phyloP scores from a whole-genome alignment of 2,329 filamentous ascomycete genomes.

The Davidsoniella neocaledoniae region DNA sequence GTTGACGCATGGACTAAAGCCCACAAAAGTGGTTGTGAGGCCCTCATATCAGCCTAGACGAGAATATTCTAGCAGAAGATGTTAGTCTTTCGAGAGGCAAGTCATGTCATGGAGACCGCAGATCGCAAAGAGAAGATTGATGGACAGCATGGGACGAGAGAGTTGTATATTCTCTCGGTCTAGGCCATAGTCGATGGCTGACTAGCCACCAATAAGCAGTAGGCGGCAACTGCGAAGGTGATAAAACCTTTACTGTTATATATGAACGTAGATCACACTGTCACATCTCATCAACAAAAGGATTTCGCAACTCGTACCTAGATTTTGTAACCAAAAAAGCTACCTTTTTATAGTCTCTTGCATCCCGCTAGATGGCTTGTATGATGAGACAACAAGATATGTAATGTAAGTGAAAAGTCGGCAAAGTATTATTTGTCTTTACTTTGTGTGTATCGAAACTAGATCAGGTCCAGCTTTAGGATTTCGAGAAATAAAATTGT shows the following conservation, averaged over 20 bases:
- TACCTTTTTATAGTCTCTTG: too few species aligned
- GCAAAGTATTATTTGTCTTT: too few species aligned
- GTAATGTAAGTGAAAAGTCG: too few species aligned
- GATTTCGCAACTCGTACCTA: background rate
- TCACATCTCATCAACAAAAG: background rate
- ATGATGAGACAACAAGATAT: background rate
- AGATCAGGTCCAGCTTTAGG: background rate
- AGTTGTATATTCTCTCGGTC: background rate
- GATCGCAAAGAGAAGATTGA: background rate
- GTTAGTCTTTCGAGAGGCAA: background rate
- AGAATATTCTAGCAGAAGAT: background rate
- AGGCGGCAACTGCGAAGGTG: background rate
- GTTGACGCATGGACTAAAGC: background rate
- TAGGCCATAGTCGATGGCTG: background rate
- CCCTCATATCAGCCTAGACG: constrained; percentile 1
- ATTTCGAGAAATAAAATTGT: background rate
- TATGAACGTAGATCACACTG: background rate
- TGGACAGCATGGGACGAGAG: background rate
- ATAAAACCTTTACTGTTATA: constrained; percentile 1
- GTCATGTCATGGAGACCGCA: background rate
- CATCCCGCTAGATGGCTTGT: too few species aligned
- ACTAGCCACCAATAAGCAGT: background rate
- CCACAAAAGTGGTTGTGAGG: background rate
- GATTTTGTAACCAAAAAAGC: background rate
- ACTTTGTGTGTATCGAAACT: too few species aligned